Evolutionary conservation across 495 filamentous ascomycete genomes (phyloP).

Genomic region (Tuber umbilicatum): DNA sequence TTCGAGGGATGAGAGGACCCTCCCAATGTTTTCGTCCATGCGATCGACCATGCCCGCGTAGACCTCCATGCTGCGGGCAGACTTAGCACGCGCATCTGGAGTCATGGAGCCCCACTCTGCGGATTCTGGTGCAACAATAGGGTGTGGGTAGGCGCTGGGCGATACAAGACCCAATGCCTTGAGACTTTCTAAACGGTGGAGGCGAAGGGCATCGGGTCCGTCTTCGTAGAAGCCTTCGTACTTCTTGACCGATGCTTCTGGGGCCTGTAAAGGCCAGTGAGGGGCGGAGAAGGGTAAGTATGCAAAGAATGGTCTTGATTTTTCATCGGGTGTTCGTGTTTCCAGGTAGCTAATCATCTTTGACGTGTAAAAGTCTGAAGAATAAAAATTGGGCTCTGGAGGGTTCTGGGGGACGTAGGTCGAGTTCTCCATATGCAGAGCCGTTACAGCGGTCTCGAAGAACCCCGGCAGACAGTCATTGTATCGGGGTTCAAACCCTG

Average conservation of each 20-base stretch:
- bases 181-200: constrained; percentile 49
- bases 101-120: constrained; percentile 52
- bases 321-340: constrained; percentile 49
- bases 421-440: constrained; percentile 56
- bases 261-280: constrained; percentile 58
- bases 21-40: constrained; percentile 57
- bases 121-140: constrained; percentile 52
- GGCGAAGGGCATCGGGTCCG: constrained; percentile 52
- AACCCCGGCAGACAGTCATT: constrained; percentile 47
- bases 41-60: constrained; percentile 61
- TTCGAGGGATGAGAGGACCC: constrained; percentile 53
- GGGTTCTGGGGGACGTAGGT: constrained; percentile 44
- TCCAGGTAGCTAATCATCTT: constrained; percentile 51
- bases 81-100: constrained; percentile 49
- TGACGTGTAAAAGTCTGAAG: constrained; percentile 51
- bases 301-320: constrained; percentile 55
- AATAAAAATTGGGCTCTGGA: constrained; percentile 52
- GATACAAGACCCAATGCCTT: constrained; percentile 51
- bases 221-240: constrained; percentile 55
- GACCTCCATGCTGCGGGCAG: constrained; percentile 54
- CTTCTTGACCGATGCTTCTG: constrained; percentile 48
- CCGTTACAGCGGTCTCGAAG: constrained; percentile 51
- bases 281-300: constrained; percentile 57
- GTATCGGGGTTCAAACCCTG: constrained; percentile 42
- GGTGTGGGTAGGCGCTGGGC: constrained; percentile 50